Evolutionary conservation across 2,329 filamentous ascomycete species (phyloP).

Genomic region (Fusarium verticillioides): DNA sequence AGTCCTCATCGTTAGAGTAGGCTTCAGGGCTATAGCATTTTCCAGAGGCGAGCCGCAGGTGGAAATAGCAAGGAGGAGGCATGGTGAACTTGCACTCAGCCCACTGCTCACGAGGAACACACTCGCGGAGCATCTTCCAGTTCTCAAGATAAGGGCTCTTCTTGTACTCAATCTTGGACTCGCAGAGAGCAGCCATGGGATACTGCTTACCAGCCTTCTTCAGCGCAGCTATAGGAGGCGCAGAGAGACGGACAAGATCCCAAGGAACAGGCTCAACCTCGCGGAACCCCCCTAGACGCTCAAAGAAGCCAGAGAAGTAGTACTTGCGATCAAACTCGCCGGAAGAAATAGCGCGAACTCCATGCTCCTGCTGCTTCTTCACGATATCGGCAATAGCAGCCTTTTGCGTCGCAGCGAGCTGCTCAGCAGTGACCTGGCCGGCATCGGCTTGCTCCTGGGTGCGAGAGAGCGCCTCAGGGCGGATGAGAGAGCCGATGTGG

Average conservation of each 20-base stretch:
- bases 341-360: conserved; percentile 72
- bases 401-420: conserved; percentile 67
- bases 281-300: conserved; percentile 56
- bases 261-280: conserved; percentile 53
- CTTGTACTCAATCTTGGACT: conserved; percentile 56
- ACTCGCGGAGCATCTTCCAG: conserved; percentile 52
- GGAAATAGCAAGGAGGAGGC: conserved; percentile 75
- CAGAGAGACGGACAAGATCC: conserved; percentile 52
- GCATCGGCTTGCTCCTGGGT: conserved; percentile 60
- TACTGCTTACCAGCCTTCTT: conserved; percentile 53
- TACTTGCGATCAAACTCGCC: conserved; percentile 72
- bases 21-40: conserved; percentile 64
- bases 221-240: conserved; percentile 54
- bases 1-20: conserved; percentile 64
- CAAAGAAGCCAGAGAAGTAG: conserved; percentile 62
- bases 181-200: conserved; percentile 54
- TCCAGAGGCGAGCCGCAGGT: conserved; percentile 62
- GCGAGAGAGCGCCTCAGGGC: conserved; percentile 70
- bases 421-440: conserved; percentile 53
- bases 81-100: conserved; percentile 75
- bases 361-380: conserved; percentile 70
- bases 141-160: conserved; percentile 57
- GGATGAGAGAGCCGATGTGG: conserved; percentile 77
- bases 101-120: conserved; percentile 67
- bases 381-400: conserved; percentile 73